phyloP scores from a whole-genome alignment of 768 basidiomycete genomes.

The Sistotremastrum niveocremeum region DNA sequence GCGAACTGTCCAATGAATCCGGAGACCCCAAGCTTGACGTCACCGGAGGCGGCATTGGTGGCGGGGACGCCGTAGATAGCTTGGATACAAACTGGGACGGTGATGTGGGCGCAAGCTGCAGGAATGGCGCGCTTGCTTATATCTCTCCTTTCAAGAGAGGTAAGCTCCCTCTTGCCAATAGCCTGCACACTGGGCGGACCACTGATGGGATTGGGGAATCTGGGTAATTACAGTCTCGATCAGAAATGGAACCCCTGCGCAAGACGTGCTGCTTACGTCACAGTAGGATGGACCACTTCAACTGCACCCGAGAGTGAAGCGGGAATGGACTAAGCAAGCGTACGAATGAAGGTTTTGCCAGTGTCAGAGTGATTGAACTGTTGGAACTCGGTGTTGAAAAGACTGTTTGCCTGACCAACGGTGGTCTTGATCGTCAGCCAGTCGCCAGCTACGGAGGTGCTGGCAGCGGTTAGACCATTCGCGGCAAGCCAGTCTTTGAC shows the following conservation, averaged over 20 bases:
- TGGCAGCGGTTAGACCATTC: not conserved
- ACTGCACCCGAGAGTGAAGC: constrained; percentile 17
- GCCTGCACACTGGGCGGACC: constrained; percentile 1
- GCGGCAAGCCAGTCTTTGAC: constrained; percentile 4
- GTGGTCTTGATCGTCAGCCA: constrained; percentile 21
- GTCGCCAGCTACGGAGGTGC: constrained; percentile 13
- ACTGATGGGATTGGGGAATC: constrained; percentile 8
- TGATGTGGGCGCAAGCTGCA: constrained; percentile 10
- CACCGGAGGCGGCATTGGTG: constrained; percentile 12
- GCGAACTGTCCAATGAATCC: constrained; percentile 20
- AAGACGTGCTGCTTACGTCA: constrained; percentile 7
- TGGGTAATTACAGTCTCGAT: not conserved
- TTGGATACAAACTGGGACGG: constrained; percentile 20
- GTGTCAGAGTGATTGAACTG: constrained; percentile 19
- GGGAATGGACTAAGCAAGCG: constrained; percentile 26
- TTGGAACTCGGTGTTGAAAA: constrained; percentile 22
- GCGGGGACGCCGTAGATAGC: constrained; percentile 23
- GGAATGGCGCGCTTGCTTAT: constrained; percentile 8
- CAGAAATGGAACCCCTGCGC: not conserved
- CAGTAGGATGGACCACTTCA: constrained; percentile 19
- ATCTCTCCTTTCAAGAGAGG: not conserved
- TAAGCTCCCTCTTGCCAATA: not conserved
- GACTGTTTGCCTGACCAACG: constrained; percentile 20
- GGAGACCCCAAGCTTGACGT: constrained; percentile 18
- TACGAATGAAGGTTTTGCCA: constrained; percentile 18